Evolutionary conservation across 2,329 filamentous ascomycete genomes (phyloP).

Genomic region (Fusarium ambrosium): DNA sequence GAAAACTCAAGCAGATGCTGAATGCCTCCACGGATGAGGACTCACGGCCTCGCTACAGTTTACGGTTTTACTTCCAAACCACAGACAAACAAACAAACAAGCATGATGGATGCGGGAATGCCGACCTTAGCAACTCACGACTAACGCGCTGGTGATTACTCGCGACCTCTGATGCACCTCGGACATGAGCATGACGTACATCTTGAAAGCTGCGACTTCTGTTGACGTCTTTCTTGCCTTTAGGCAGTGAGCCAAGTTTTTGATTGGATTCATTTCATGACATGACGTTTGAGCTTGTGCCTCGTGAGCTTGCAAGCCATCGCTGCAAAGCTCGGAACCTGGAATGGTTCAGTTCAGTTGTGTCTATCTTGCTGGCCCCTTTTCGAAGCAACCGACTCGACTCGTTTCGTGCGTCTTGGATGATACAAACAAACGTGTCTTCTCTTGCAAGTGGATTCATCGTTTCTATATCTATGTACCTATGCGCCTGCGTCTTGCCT

Average conservation of each 20-base stretch:
- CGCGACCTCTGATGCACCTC: conserved; percentile 45
- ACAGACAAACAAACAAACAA: conserved; percentile 17
- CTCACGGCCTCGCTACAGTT: conserved; percentile 15
- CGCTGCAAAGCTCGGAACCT: conserved; percentile 6
- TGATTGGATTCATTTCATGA: conserved; percentile 38
- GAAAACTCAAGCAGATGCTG: conserved; percentile 38
- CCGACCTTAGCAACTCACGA: conserved; percentile 41
- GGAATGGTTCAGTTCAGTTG: conserved; percentile 23
- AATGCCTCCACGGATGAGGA: conserved; percentile 29
- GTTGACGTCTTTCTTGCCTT: conserved; percentile 14
- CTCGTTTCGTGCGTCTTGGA: conserved; percentile 37
- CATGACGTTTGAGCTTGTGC: conserved; percentile 19
- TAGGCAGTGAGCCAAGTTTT: conserved; percentile 35
- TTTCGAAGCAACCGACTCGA: conserved; percentile 10
- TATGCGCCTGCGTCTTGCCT: conserved; percentile 11
- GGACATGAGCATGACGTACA: conserved; percentile 44
- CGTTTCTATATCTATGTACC: conserved; percentile 39
- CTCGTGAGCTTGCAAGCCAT: conserved; percentile 8
- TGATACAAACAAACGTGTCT: conserved; percentile 37
- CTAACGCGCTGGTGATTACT: conserved; percentile 47
- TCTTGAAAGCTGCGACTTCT: conserved; percentile 40
- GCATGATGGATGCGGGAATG: conserved; percentile 28
- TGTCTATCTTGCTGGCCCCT: conserved; percentile 22
- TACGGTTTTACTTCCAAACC: conserved; percentile 17
- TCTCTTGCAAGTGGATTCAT: conserved; percentile 38